phyloP scores from a whole-genome alignment of 768 basidiomycete genomes.

The Lentinula lateritia region DNA sequence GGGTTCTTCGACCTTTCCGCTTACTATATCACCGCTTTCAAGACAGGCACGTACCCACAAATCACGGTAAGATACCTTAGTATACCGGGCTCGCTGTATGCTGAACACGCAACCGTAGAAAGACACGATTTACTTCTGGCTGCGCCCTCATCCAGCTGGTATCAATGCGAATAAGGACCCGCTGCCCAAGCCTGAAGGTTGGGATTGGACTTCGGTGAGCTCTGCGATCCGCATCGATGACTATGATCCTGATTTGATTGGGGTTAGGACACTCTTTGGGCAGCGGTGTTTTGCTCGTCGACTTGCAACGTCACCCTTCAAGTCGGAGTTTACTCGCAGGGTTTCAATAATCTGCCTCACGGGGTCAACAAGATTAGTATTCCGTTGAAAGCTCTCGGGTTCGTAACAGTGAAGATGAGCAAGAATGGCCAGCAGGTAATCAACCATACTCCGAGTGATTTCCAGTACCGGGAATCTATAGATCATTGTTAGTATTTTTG shows the following conservation, averaged over 20 bases:
- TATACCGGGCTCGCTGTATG: not conserved
- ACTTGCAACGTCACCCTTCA: constrained; percentile 48
- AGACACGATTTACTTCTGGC: constrained; percentile 52
- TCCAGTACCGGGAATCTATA: constrained; percentile 30
- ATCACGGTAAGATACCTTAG: constrained; percentile 43
- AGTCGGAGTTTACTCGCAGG: constrained; percentile 31
- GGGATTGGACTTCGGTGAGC: constrained; percentile 46
- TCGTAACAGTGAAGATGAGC: constrained; percentile 50
- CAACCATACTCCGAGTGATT: constrained; percentile 41
- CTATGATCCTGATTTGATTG: constrained; percentile 47
- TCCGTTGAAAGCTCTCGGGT: constrained; percentile 44
- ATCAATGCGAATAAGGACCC: constrained; percentile 39
- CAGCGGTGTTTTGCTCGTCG: constrained; percentile 51
- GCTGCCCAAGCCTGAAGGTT: constrained; percentile 42
- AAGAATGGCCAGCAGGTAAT: constrained; percentile 46
- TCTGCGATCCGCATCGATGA: constrained; percentile 11
- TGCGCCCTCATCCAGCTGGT: constrained; percentile 55
- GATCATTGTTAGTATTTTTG: constrained; percentile 22
- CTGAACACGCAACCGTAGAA: constrained; percentile 19
- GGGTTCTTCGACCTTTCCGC: constrained; percentile 59
- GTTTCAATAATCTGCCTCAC: constrained; percentile 32
- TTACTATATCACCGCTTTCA: constrained; percentile 65
- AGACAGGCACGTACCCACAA: constrained; percentile 56
- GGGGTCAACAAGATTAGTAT: constrained; percentile 63
- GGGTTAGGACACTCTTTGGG: constrained; percentile 57